Base-by-base conservation (phyloP, 129 eudicot genomes). In the Helianthus tuberosus region DNA sequence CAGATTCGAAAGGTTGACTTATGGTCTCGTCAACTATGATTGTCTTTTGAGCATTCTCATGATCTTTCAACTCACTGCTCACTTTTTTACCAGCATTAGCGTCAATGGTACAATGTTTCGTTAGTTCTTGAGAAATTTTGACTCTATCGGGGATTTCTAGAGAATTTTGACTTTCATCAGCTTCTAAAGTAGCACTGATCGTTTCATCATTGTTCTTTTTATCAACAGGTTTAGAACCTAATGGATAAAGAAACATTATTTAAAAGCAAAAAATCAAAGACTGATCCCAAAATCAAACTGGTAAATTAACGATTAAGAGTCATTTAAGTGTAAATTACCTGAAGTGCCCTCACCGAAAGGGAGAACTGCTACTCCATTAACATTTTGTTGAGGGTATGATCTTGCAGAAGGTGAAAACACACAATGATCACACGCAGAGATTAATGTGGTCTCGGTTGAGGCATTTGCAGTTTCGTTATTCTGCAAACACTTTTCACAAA, bases 401-500 rank as follows among this genome's bases (percentile, higher is more conserved):
- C 59, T 55, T 72, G 66, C 81, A 79, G 65, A 59, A 57, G 59
- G 67, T 51, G 53, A 63, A 55, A 68, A 58, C 16, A 74, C 15
- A 71, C 81, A 75, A 66, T 29, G 60, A 71, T 64, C 68, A 66
- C 71, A 75, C 6, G 15, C 64, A 58, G 64, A 58, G 25, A 46
- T 14, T 13, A 61, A 35, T 53, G 64, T 58, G 17, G 81, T 52
- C 43, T 80, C 83, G 29, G 39, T 79, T 3, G 78, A 63, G 36
- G 77, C 14, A 57, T 78, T 80, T 36, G 70, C 69, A 48, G 59
- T 49, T 57, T 57, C 81, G 64, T 86, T 80, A 23, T 77, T 72
- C 71, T 64, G 69, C 52, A 74, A 20, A 43, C 82, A 79, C 14
- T 60, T 61, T 50, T 74, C 54, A 69, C 98, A 93, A 41, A 75